Conservation (phyloP, 169 alveolate species). For the Plasmodium gaboni region DNA sequence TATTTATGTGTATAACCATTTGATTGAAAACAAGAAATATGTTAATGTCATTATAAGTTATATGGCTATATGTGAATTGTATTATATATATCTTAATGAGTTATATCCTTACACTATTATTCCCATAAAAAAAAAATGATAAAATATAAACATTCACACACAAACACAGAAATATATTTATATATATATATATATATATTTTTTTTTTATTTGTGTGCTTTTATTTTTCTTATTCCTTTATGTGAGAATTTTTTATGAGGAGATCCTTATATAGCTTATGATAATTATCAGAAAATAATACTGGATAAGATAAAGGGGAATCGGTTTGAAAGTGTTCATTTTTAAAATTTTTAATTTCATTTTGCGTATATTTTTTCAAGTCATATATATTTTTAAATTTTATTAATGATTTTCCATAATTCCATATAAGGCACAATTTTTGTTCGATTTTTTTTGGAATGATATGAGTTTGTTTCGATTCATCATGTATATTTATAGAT, state of each 20-base stretch:
- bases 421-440: constrained; percentile 42
- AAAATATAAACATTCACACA: too few relatives aligned
- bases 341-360: constrained; percentile 42
- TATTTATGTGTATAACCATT: too few relatives aligned
- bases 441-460: constrained; percentile 52
- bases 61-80: too few relatives aligned
- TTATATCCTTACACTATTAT: too few relatives aligned
- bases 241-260: constrained; percentile 11
- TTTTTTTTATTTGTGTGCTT: neutral
- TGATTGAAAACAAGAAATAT: too few relatives aligned
- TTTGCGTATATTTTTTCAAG: constrained; percentile 33
- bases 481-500: constrained; percentile 25
- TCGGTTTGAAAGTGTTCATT: constrained; percentile 15
- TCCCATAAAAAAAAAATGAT: too few relatives aligned
- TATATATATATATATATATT: neutral
- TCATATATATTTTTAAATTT: constrained; percentile 28
- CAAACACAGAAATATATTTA: too few relatives aligned
- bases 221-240: neutral
- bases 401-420: constrained; percentile 56
- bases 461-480: constrained; percentile 14
- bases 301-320: constrained; percentile 12
- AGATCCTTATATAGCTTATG: constrained; percentile 37
- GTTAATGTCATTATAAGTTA: too few relatives aligned
- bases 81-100: too few relatives aligned
- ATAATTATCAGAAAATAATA: constrained; percentile 27